Evolutionary conservation across 768 basidiomycete genomes (phyloP).

Genomic region (Boletellus emodensis): DNA sequence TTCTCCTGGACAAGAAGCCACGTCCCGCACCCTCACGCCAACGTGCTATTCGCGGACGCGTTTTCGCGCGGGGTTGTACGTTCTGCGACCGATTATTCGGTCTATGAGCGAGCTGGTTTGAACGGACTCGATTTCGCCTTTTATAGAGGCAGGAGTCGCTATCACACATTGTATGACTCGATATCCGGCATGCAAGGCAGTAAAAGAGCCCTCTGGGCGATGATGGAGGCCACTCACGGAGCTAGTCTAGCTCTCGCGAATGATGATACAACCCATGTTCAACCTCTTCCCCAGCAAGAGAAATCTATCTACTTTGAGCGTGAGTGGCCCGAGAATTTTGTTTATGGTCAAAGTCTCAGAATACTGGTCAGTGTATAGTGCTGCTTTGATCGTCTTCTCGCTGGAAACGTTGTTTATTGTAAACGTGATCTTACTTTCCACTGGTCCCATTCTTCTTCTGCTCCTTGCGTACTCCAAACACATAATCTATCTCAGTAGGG

Average conservation of each 20-base stretch:
- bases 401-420: constrained; percentile 46
- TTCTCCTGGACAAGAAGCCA: constrained; percentile 43
- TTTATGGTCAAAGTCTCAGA: not conserved
- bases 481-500: constrained; percentile 19
- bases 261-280: constrained; percentile 27
- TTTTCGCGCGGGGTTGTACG: constrained; percentile 63
- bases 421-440: constrained; percentile 58
- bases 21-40: constrained; percentile 68
- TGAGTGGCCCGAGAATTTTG: constrained; percentile 33
- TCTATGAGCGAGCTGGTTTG: constrained; percentile 58
- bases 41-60: constrained; percentile 63
- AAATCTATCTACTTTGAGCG: constrained; percentile 69
- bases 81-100: constrained; percentile 69
- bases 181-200: constrained; percentile 55
- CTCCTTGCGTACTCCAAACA: constrained; percentile 40
- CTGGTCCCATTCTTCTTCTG: constrained; percentile 55
- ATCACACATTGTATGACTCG: constrained; percentile 74
- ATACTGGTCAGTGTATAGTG: constrained; percentile 51
- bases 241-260: constrained; percentile 56
- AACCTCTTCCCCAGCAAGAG: constrained; percentile 22
- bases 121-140: constrained; percentile 77
- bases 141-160: constrained; percentile 67
- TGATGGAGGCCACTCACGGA: constrained; percentile 64
- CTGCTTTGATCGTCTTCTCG: constrained; percentile 51
- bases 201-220: constrained; percentile 64